These are phyloP conservation scores for Trichoderma atrobrunneum DNA, from an alignment of 2,329 filamentous ascomycete species.

Conservation along the genomic window DNA sequence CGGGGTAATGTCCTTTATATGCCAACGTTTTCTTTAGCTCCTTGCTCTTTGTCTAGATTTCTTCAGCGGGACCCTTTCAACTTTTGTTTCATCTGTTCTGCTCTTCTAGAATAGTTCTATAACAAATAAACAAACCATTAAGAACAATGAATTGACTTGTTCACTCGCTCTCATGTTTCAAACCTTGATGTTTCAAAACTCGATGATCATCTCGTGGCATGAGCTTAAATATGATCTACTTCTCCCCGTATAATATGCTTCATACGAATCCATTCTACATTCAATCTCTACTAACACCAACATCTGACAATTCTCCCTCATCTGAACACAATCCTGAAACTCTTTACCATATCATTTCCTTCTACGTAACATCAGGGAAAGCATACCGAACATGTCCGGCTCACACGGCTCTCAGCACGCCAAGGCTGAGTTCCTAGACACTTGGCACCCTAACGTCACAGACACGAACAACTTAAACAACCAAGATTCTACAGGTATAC, in stretches of 20 bases:
- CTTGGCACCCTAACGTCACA: background rate
- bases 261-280: background rate
- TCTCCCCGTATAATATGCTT: background rate
- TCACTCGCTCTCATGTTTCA: background rate
- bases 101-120: background rate
- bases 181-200: background rate
- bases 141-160: constrained; percentile 11
- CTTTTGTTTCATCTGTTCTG: background rate
- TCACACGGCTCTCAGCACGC: background rate
- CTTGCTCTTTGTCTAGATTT: background rate
- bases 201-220: background rate
- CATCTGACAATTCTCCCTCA: background rate
- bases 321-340: background rate
- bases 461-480: background rate
- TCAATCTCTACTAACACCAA: background rate
- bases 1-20: background rate
- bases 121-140: background rate
- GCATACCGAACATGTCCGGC: background rate
- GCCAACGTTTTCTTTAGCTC: background rate
- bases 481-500: background rate
- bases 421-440: background rate
- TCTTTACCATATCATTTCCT: background rate
- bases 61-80: background rate
- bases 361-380: background rate
- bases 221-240: constrained; percentile 1